phyloP scores from a whole-genome alignment of 257 asterid species.

The Ilex asprella region DNA sequence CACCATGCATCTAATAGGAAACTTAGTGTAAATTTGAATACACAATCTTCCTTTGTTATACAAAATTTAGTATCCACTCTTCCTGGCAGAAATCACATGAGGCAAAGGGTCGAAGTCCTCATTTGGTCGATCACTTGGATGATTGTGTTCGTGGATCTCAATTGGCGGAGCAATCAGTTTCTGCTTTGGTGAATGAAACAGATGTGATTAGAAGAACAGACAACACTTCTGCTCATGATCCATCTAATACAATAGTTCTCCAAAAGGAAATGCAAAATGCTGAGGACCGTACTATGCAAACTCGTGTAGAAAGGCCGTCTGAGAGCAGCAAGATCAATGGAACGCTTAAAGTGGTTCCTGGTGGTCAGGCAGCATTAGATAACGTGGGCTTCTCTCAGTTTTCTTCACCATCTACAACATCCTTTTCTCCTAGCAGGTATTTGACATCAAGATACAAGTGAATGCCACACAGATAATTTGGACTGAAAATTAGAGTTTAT shows the following conservation, averaged over 20 bases:
- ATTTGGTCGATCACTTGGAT: constrained; percentile 37
- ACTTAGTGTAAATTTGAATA: not conserved
- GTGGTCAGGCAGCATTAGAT: constrained; percentile 44
- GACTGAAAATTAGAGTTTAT: constrained; percentile 5
- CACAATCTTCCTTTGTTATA: not conserved
- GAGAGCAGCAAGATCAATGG: constrained; percentile 38
- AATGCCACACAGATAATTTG: constrained; percentile 1
- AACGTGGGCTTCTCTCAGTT: constrained; percentile 43
- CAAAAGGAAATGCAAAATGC: constrained; percentile 35
- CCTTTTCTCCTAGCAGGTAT: constrained; percentile 64
- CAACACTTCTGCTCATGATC: constrained; percentile 31
- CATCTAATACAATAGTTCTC: constrained; percentile 24
- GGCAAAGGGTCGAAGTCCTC: constrained; percentile 36
- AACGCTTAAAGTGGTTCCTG: constrained; percentile 36
- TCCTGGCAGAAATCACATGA: constrained; percentile 62
- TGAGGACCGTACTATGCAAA: constrained; percentile 25
- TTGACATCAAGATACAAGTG: constrained; percentile 9
- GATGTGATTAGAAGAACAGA: constrained; percentile 37
- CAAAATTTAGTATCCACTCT: not conserved
- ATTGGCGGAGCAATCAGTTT: constrained; percentile 32
- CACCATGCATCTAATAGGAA: not conserved
- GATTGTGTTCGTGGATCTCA: constrained; percentile 33
- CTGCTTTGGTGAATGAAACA: constrained; percentile 36
- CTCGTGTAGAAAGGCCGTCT: constrained; percentile 26
- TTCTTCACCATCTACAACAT: constrained; percentile 42